phyloP scores from a whole-genome alignment of 129 eudicot genomes.

The Chrysanthemum lavandulifolium region DNA sequence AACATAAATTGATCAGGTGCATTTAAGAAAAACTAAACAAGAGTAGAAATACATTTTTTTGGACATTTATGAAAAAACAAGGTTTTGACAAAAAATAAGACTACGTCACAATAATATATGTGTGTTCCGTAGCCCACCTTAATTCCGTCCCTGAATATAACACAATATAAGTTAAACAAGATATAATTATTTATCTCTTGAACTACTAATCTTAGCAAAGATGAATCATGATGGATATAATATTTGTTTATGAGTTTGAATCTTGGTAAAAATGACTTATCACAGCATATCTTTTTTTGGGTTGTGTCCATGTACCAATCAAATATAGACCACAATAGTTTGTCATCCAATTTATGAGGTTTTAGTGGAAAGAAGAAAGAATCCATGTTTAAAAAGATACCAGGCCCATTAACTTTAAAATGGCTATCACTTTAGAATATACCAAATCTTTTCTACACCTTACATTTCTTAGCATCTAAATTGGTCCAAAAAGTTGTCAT shows the following conservation, averaged over 20 bases:
- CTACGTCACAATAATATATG: too few species aligned
- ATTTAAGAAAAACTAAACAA: too few species aligned
- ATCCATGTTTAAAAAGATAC: conserved; percentile 15
- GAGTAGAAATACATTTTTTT: too few species aligned
- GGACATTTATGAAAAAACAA: too few species aligned
- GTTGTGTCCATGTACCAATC: not conserved
- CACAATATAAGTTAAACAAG: not conserved
- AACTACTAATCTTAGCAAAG: not conserved
- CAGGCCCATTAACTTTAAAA: conserved; percentile 17
- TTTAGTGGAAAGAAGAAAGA: conserved; percentile 21
- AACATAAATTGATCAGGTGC: too few species aligned
- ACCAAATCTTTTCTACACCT: conserved; percentile 27
- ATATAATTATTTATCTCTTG: too few species aligned
- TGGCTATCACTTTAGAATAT: conserved; percentile 30
- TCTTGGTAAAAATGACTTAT: not conserved
- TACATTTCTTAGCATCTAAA: conserved; percentile 24
- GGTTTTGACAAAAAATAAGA: too few species aligned
- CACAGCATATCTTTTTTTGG: conserved; percentile 13
- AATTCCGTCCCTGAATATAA: not conserved
- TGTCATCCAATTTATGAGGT: conserved; percentile 25
- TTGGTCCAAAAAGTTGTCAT: conserved; percentile 17
- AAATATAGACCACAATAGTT: conserved; percentile 8
- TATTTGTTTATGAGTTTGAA: not conserved
- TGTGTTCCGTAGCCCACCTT: not conserved
- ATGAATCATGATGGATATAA: not conserved